Evolutionary conservation across 208 protist species (phyloP), one percentile per base, ranked within the genome.

Genomic region (Acanthamoeba healyi): DNA sequence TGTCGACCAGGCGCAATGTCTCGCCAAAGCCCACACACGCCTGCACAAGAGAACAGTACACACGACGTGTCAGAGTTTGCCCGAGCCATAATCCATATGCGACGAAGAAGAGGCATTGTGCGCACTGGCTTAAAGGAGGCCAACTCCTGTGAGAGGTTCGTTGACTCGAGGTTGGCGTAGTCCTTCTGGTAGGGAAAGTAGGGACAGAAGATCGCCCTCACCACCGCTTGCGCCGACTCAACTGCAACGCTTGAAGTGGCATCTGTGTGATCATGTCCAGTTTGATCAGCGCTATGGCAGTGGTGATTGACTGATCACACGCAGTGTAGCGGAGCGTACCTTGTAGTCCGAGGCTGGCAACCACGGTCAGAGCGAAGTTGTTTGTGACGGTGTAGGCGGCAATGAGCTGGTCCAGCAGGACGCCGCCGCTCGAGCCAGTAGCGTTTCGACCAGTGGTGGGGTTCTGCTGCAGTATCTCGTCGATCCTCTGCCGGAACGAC

Each of bases 111-210:
- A 26, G 10, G 15, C 0, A 0, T 0, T 5, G 3, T 0, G 17
- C 4, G 36, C 34, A 61, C 79, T n/a, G 49, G 49, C 49, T 87
- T 54, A 32, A 87, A 44, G 46, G 79, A 26, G 12, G 9, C 32
- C 17, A 87, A 44, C 26, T 87, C 46, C 24, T 61, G 42, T 9
- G 42, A 34, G 42, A 87, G 79, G 26, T 36, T 63, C 9, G n/a
- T 51, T 15, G 46, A n/a, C 36, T 87, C 79, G 26, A 54, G 49
- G 32, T 32, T 63, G 44, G 79, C 44, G 36, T 87, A 87, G 36
- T 87, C 79, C 49, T 38, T n/a, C 49, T 87, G 79, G 79, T 63
- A 87, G 42, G 79, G 79, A 26, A 87, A 54, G 32, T 87, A 87
- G 10, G 79, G 46, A 38, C 49, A 61, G 49, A 87, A 87, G 29